Base-by-base conservation (phyloP, 306 rosid genomes). In the Psophocarpus tetragonolobus region DNA sequence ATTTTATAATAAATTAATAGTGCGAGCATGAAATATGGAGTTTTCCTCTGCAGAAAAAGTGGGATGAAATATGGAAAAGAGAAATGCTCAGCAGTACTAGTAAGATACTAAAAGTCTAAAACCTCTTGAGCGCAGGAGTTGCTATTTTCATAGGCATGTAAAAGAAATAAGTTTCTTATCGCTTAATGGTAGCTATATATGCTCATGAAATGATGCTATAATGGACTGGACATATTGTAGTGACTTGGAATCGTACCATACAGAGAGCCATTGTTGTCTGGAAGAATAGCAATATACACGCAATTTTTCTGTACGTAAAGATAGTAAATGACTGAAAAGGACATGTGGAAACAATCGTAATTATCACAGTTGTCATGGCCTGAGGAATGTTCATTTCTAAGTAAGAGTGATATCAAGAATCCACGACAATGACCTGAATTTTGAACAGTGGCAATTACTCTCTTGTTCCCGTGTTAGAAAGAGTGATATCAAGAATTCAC, bases 221-320 rank as follows among this genome's bases (percentile, higher is more conserved):
- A 27, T 71, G 57, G 60, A 14, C 23, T 76, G 26, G 41, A 9
- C 23, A 30, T 67, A 73, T 17, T 39, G 42, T 38, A 63, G 68
- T 60, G 64, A 64, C 48, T 42, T 32, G 18, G 44, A 53, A 64
- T 54, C 58, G 15, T 83, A 86, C 89, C 89, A 63, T 86, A 86
- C 21, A 86, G 58, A 67, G 85, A 77, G 63, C 89, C 89, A 71
- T 86, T 86, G 71, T 80, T 83, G 62, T 86, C 89, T 14, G 89
- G 87, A 84, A 86, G 82, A 86, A 86, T 80, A 38, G 87, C 89
- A 73, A 86, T 80, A 1, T 18, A 62, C 15, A 39, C 47, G 64
- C 15, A 21, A 35, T 7, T 7, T 35, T 45, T 70, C 17, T 14
- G 18, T 47, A 33, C 38, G 14, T 45, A 26, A 23, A 58, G 20